phyloP scores from a whole-genome alignment of 78 protist genomes.

The Chrysochromulina tobinii region DNA sequence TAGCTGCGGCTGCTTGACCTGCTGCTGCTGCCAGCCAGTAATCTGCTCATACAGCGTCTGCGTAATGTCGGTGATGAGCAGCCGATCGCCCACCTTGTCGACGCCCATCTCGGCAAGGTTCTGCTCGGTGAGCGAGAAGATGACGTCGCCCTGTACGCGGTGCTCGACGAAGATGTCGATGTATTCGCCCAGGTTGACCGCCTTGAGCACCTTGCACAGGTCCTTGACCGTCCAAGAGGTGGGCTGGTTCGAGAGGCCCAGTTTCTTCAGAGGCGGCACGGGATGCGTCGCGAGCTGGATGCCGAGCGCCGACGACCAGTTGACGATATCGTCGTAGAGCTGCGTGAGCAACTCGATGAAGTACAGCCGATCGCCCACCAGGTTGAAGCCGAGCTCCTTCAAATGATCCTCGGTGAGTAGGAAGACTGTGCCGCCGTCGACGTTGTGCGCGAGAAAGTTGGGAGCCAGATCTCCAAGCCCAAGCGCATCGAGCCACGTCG shows the following conservation, averaged over 20 bases:
- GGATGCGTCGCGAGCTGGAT: slow-evolving; percentile 21
- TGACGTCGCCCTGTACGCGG: neutral
- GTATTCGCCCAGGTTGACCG: neutral
- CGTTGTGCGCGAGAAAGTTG: neutral
- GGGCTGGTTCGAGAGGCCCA: neutral
- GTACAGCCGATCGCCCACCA: slow-evolving; percentile 10
- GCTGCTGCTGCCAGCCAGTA: slow-evolving; percentile 21
- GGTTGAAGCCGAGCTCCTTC: neutral
- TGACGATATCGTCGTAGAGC: slow-evolving; percentile 18
- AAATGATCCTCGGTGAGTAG: slow-evolving; percentile 10
- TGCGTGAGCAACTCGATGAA: slow-evolving; percentile 20
- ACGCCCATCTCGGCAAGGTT: slow-evolving; percentile 23
- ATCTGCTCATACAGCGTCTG: slow-evolving; percentile 23
- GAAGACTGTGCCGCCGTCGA: slow-evolving; percentile 23
- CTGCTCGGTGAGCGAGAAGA: slow-evolving; percentile 12
- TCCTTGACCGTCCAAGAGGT: neutral
- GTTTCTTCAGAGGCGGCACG: neutral
- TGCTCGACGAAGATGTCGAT: slow-evolving; percentile 3
- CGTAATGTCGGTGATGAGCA: slow-evolving; percentile 4
- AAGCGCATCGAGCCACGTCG: neutral
- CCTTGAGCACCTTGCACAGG: slow-evolving; percentile 20
- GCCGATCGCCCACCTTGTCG: neutral
- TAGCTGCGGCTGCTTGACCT: neutral
- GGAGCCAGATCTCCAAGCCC: neutral
- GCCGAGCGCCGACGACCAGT: neutral